phyloP scores from a whole-genome alignment of 176 grass and related monocot genomes.

The Sorghum bicolor region DNA sequence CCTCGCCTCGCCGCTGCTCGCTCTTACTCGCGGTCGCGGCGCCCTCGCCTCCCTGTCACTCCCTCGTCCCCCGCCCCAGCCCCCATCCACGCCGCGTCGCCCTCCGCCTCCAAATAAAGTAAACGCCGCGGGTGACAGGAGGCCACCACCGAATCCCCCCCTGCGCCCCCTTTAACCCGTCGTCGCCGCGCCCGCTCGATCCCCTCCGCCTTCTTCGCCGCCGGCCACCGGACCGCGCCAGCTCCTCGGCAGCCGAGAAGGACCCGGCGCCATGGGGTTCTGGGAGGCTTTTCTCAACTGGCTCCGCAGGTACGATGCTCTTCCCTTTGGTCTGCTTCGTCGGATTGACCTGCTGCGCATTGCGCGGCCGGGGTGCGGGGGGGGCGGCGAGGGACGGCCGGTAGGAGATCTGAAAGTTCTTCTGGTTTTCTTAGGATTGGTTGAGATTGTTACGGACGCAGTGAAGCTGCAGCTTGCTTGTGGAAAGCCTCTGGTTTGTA shows the following conservation, averaged over 20 bases:
- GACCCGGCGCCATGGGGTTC: constrained; percentile 62
- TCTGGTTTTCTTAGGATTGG: neutral
- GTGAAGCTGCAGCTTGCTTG: neutral
- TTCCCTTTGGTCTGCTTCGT: neutral
- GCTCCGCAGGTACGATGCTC: constrained; percentile 63
- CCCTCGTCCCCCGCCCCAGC: neutral
- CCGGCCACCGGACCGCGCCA: neutral
- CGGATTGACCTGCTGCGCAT: constrained; percentile 15
- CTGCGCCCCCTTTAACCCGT: neutral
- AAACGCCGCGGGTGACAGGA: constrained; percentile 16
- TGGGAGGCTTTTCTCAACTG: constrained; percentile 99
- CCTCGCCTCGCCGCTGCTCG: constrained; percentile 2
- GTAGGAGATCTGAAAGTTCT: constrained; percentile 30
- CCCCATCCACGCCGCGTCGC: constrained; percentile 34
- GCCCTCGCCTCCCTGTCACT: constrained; percentile 7
- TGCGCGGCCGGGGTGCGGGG: constrained; percentile 4
- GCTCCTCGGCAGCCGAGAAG: neutral
- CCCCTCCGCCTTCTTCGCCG: neutral
- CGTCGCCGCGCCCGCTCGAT: neutral
- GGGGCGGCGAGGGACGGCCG: neutral
- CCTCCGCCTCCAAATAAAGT: constrained; percentile 57
- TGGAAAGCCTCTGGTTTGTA: neutral
- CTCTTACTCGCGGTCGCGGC: constrained; percentile 5
- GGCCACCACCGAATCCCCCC: constrained; percentile 29
- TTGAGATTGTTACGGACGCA: neutral